Evolutionary conservation across 2,329 filamentous ascomycete species (phyloP), one percentile per base, ranked within the genome.

Genomic region (Monilinia fructigena): DNA sequence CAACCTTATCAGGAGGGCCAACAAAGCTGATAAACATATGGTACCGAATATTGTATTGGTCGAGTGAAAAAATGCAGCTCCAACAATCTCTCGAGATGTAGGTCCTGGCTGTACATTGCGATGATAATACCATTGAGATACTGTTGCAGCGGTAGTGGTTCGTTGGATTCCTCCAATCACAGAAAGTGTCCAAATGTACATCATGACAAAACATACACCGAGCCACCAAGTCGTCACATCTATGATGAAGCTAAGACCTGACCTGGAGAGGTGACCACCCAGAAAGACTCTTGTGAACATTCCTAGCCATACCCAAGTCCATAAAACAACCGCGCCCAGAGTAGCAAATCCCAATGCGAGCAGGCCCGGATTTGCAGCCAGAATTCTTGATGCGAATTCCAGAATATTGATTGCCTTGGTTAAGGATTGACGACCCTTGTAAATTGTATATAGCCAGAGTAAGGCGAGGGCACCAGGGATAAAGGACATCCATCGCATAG

Each of bases 61-160:
- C 3, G 93, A 89, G 79, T 99, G 95, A 60, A 83, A 82, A 55
- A 97, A 81, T 18, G 93, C 94, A 8, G 93, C 94, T 68, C 86
- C 82, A 35, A 98, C 92, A 58, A 98, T 89, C 65, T 93, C 89
- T 66, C 85, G 83, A 1, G 92, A 93, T 0, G 91, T 88, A 2
- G 93, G 88, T 11, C 89, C 83, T 6, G 94, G 92, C 14, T 88
- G 85, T 5, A 88, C 87, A 73, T 96, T 90, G 69, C 95, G 92
- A 78, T 98, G 94, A 78, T 98, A 99, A 79, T 99, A 99, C 95
- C 95, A 99, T 78, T 99, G 95, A 52, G 92, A 96, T 31, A 98
- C 94, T 0, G 94, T 97, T 14, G 95, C 95, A 31, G 93, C 94
- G 18, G 94, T 97, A 20, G 93, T 95, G 28, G 92, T 89, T 67